These are phyloP conservation scores for Gracilariopsis chorda DNA, from an alignment of 23 red algal genomes.

Conservation along the genomic window DNA sequence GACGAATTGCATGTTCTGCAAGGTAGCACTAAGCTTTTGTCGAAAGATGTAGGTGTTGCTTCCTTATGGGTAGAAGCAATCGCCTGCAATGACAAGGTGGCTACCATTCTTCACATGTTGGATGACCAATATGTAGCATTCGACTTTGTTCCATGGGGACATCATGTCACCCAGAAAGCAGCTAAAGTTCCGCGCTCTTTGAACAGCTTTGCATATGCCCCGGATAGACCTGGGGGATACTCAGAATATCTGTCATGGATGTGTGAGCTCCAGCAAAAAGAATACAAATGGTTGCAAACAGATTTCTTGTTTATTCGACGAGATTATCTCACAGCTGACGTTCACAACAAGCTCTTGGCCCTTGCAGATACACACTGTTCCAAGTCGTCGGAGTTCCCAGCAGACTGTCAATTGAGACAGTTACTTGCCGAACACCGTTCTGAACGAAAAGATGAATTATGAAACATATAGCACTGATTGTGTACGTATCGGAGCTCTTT, in stretches of 20 bases:
- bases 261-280: not conserved
- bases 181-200: not conserved
- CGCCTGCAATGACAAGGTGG: slow-evolving; percentile 30
- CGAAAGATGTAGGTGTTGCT: not conserved
- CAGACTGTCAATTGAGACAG: not conserved
- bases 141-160: slow-evolving; percentile 64
- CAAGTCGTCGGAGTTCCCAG: not conserved
- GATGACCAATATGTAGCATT: slow-evolving; percentile 26
- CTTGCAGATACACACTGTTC: not conserved
- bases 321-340: not conserved
- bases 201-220: not conserved
- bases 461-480: no score
- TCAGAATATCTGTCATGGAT: slow-evolving; percentile 19
- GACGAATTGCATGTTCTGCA: slow-evolving; percentile 47
- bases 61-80: slow-evolving; percentile 50
- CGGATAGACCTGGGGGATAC: not conserved
- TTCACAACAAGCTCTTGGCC: not conserved
- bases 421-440: not conserved
- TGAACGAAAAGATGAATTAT: no score
- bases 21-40: not conserved
- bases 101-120: not conserved
- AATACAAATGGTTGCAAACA: slow-evolving; percentile 40
- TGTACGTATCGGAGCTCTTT: no score
- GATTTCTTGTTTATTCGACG: slow-evolving; percentile 27
- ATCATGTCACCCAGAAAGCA: not conserved